A percentile compares a stretch with the other conserved stretches of the same genome.
Evolutionary conservation across 306 rosid species (phyloP).

Genomic region (Cicer pinnatifidum): DNA sequence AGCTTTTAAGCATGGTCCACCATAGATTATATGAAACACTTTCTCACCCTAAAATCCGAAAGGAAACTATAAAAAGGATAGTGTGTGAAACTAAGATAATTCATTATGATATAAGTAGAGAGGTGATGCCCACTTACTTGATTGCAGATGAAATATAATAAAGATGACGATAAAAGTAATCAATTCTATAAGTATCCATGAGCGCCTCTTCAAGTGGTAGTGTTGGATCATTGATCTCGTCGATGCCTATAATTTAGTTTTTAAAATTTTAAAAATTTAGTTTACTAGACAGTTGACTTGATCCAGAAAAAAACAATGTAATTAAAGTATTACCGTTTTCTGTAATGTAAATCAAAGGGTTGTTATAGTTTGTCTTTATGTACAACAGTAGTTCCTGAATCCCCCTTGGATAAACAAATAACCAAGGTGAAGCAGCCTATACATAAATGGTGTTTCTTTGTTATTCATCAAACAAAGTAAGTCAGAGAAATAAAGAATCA

Average conservation of each 20-base stretch:
- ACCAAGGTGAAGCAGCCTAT: slow-evolving; percentile 63
- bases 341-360: slow-evolving; percentile 67
- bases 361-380: slow-evolving; percentile 53
- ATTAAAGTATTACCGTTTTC: slow-evolving; percentile 59
- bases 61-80: neutral
- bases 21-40: too few relatives aligned
- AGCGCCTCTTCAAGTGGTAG: slow-evolving; percentile 54
- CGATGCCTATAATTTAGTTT: slow-evolving; percentile 51
- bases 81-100: neutral
- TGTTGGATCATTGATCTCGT: slow-evolving; percentile 56
- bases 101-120: slow-evolving; percentile 3
- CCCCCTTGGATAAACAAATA: slow-evolving; percentile 63
- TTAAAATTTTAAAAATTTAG: neutral
- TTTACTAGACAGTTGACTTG: slow-evolving; percentile 1
- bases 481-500: neutral
- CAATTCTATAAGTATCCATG: slow-evolving; percentile 59
- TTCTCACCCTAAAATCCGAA: too few relatives aligned
- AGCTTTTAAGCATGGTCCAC: too few relatives aligned
- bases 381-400: slow-evolving; percentile 53
- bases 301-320: neutral
- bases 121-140: slow-evolving; percentile 48
- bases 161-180: slow-evolving; percentile 61
- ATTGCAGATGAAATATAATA: slow-evolving; percentile 53
- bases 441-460: neutral
- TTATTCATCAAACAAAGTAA: slow-evolving; percentile 21